Base-by-base conservation (phyloP, 805 yeast species). In the Cyberlindnera meyerae region DNA sequence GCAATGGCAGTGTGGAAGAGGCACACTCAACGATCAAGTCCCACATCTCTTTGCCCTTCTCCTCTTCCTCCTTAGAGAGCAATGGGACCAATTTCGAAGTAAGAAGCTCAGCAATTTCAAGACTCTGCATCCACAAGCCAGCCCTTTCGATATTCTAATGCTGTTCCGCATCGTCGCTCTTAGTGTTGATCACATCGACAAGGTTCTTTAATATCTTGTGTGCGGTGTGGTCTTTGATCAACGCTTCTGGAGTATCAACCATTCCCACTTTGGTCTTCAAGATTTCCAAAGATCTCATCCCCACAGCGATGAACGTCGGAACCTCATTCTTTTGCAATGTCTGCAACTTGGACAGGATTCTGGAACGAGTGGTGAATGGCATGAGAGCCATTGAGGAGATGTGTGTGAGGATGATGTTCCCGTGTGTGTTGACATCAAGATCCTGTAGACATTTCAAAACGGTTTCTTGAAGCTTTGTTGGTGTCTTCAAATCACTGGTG, bases 271-370 rank as follows among this genome's bases (percentile, higher is more conserved):
- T 66, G 1, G 44, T 41, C 2, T 49, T 43, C n/a, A 82, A 48
- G 12, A 71, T 42, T 6, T 57, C 55, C 31, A 75, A 59, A 0
- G 82, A 66, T 13, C 52, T 48, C 35, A 68, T 69, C 46, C 88
- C 72, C 1, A 77, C 60, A 0, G 84, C 78, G 21, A 75, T 67
- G 48, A 82, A 83, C 0, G 82, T 69, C 3, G 89, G 85, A 21
- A 81, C 69, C 34, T 73, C 70, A 0, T 51, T 39, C 29, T 51
- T 55, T 41, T 61, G 35, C 39, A 63, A 48, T 49, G 61, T 61
- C 57, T 61, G 60, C 18, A 82, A 54, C 48, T 80, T 80, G 39
- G 65, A 69, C 34, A 72, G 68, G 28, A 82, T 80, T 37, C 78
- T 61, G 15, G 65, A 68, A 40, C 82, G 64, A 0, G 78, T 73